Percentiles rank a stretch among this genome's conserved stretches.
Conservation (phyloP, 2,329 filamentous ascomycete genomes). For the Mariannaea elegans region DNA sequence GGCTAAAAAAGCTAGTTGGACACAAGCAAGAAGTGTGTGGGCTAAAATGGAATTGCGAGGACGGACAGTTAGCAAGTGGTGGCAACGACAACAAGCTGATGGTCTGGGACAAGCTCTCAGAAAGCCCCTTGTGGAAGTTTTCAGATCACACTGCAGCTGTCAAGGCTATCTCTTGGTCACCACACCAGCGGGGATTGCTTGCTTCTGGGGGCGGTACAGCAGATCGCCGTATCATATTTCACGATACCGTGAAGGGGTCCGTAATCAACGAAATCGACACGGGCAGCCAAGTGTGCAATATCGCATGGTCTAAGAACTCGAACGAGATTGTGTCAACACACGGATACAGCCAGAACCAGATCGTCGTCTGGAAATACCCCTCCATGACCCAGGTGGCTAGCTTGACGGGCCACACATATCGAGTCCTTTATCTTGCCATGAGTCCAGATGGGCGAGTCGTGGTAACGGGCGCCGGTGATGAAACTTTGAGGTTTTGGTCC, state of each 20-base stretch:
- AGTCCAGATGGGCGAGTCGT: slow-evolving; percentile 94
- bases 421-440: slow-evolving; percentile 96
- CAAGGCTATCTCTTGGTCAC: slow-evolving; percentile 98
- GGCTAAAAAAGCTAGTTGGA: slow-evolving; percentile 84
- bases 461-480: slow-evolving; percentile 94
- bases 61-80: slow-evolving; percentile 92
- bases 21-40: slow-evolving; percentile 99
- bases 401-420: slow-evolving; percentile 94
- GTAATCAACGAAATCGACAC: slow-evolving; percentile 91
- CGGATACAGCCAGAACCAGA: slow-evolving; percentile 97
- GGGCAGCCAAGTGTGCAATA: slow-evolving; percentile 97
- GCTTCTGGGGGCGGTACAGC: slow-evolving; percentile 96
- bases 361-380: slow-evolving; percentile 99
- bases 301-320: slow-evolving; percentile 96
- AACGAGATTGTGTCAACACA: slow-evolving; percentile 98
- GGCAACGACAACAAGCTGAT: slow-evolving; percentile 99
- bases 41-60: slow-evolving; percentile 95
- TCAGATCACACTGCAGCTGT: slow-evolving; percentile 95
- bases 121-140: slow-evolving; percentile 92
- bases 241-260: slow-evolving; percentile 88
- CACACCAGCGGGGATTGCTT: slow-evolving; percentile 92
- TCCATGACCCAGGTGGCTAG: slow-evolving; percentile 97
- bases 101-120: slow-evolving; percentile 97
- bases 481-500: slow-evolving; percentile 96
- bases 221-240: slow-evolving; percentile 96